phyloP scores from a whole-genome alignment of 306 rosid species.

The Prunus mongolica region DNA sequence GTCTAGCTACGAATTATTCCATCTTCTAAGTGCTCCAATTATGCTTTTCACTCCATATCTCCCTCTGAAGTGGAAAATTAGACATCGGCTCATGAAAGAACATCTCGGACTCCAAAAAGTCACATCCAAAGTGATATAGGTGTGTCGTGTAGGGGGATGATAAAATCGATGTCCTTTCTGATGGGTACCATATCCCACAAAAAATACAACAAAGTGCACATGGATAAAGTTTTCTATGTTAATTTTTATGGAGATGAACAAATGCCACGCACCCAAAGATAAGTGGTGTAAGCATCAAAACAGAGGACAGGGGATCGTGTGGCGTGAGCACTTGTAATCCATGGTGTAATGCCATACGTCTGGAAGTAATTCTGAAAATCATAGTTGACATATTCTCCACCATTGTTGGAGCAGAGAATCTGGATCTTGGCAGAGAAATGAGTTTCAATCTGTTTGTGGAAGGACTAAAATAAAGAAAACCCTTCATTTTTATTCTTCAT shows the following conservation, averaged over 20 bases:
- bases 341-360: no score
- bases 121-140: conserved; percentile 2
- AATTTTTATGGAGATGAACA: no score
- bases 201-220: background rate
- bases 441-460: no score
- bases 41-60: no score
- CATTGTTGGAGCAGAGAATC: conserved; percentile 5
- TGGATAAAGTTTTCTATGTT: no score
- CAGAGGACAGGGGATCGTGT: background rate
- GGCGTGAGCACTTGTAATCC: background rate
- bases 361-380: no score
- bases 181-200: background rate
- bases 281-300: background rate
- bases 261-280: no score
- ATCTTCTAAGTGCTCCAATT: no score
- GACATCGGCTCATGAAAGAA: background rate
- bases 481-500: background rate
- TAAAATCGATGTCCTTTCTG: conserved; percentile 2
- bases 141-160: background rate
- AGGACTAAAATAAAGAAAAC: no score
- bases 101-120: background rate
- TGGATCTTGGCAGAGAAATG: no score
- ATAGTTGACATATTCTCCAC: no score
- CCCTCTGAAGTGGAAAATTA: background rate
- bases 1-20: no score